Conservation (phyloP, 129 eudicot species). For the Glebionis coronaria region DNA sequence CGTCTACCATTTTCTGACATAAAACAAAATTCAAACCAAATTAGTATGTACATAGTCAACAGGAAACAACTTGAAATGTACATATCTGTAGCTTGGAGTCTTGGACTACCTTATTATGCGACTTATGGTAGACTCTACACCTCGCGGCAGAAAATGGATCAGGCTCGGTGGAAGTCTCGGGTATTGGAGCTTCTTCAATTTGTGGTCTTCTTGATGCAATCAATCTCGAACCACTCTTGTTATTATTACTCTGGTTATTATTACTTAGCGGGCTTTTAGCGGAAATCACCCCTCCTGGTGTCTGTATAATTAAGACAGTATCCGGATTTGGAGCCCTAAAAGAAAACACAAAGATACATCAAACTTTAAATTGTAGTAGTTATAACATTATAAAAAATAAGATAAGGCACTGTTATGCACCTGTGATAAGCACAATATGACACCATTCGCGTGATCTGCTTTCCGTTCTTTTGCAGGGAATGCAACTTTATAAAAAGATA, state of each 20-base stretch:
- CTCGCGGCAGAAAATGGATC: constrained; percentile 92
- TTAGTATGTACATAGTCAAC: not conserved
- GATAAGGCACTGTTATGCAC: constrained; percentile 19
- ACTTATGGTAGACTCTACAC: constrained; percentile 60
- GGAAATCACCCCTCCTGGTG: constrained; percentile 78
- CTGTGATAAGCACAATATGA: constrained; percentile 97
- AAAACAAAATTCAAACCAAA: constrained; percentile 27
- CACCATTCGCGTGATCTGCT: constrained; percentile 89
- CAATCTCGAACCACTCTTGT: constrained; percentile 66
- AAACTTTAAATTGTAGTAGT: not conserved
- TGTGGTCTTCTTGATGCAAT: constrained; percentile 66
- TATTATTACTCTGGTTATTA: constrained; percentile 37
- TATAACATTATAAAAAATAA: not conserved
- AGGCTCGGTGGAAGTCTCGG: constrained; percentile 45
- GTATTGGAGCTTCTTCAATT: constrained; percentile 50
- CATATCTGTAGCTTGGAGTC: constrained; percentile 1
- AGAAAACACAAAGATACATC: not conserved
- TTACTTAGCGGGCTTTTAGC: constrained; percentile 44
- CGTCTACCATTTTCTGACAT: constrained; percentile 51
- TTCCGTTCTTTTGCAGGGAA: constrained; percentile 83
- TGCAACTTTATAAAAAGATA: constrained; percentile 52
- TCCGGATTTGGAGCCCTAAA: constrained; percentile 97
- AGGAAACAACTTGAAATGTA: too few species aligned
- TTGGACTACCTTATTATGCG: constrained; percentile 48
- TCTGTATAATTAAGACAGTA: constrained; percentile 78